phyloP scores from a whole-genome alignment of 495 filamentous ascomycete genomes.

The Xylaria acuta region DNA sequence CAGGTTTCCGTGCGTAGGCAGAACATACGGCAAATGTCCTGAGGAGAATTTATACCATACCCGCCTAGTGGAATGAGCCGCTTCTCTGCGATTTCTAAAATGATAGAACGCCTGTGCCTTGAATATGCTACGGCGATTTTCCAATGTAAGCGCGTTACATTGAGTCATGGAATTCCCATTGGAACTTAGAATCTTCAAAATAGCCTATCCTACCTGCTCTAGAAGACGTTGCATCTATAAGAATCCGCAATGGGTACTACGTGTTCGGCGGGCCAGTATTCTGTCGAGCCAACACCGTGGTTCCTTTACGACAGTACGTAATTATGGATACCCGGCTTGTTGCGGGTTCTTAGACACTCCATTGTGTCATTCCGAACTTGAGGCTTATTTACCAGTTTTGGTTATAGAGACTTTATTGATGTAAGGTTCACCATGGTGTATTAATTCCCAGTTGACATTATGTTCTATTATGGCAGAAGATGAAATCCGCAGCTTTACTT shows the following conservation, averaged over 20 bases:
- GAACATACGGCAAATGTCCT: not conserved
- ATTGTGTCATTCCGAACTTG: not conserved
- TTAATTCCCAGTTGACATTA: not conserved
- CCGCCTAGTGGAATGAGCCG: conserved; percentile 9
- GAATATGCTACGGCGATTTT: not conserved
- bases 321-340: not conserved
- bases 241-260: not conserved
- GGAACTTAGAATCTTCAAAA: not conserved
- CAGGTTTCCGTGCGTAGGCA: conserved; percentile 4
- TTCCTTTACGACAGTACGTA: not conserved
- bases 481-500: not conserved
- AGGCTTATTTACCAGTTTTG: not conserved
- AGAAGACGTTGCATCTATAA: not conserved
- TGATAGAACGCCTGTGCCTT: not conserved
- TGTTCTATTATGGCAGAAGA: not conserved
- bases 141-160: not conserved
- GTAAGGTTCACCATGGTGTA: not conserved
- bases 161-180: not conserved
- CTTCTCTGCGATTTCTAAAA: not conserved
- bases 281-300: not conserved
- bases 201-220: not conserved
- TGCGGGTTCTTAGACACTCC: not conserved
- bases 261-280: not conserved
- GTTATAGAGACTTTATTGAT: not conserved
- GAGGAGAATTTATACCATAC: not conserved